These are phyloP conservation scores for Gelatoporia subvermispora DNA, from an alignment of 768 basidiomycete genomes.

Conservation along the genomic window DNA sequence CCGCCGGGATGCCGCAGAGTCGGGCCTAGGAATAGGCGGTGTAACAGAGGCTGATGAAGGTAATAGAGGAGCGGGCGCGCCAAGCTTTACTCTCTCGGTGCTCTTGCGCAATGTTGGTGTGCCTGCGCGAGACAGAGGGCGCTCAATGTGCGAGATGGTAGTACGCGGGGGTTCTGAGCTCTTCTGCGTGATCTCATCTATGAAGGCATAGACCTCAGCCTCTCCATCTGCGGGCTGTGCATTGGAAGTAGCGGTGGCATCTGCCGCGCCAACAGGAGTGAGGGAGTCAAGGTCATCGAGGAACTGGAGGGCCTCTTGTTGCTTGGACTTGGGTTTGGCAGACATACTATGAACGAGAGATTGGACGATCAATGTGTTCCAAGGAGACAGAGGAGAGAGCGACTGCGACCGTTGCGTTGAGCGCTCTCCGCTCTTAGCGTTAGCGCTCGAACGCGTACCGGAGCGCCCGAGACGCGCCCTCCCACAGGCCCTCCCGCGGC, in stretches of 20 bases:
- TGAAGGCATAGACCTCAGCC: conserved; percentile 83
- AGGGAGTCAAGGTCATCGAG: conserved; percentile 93
- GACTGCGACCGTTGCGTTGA: neutral
- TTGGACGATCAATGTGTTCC: neutral
- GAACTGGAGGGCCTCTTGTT: conserved; percentile 86
- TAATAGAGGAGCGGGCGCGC: conserved; percentile 35
- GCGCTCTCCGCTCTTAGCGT: conserved; percentile 1
- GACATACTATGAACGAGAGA: conserved; percentile 25
- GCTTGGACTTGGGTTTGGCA: conserved; percentile 64
- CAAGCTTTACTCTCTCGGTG: conserved; percentile 70
- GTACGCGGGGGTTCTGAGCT: conserved; percentile 71
- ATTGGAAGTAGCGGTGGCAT: conserved; percentile 20
- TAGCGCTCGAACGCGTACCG: neutral
- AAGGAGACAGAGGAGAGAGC: conserved; percentile 3
- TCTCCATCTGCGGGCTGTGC: conserved; percentile 45
- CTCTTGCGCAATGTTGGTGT: conserved; percentile 72
- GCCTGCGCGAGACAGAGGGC: conserved; percentile 58
- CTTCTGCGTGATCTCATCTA: conserved; percentile 93
- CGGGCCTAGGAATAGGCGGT: conserved; percentile 21
- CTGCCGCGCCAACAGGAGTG: conserved; percentile 16
- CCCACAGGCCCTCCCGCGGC: no score
- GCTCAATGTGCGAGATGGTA: conserved; percentile 50
- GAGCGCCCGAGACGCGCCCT: no score
- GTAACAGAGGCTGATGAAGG: conserved; percentile 29
- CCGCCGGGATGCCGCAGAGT: conserved; percentile 16